phyloP scores from a whole-genome alignment of 75 land plant genomes.

The Pseudotsuga menziesii region DNA sequence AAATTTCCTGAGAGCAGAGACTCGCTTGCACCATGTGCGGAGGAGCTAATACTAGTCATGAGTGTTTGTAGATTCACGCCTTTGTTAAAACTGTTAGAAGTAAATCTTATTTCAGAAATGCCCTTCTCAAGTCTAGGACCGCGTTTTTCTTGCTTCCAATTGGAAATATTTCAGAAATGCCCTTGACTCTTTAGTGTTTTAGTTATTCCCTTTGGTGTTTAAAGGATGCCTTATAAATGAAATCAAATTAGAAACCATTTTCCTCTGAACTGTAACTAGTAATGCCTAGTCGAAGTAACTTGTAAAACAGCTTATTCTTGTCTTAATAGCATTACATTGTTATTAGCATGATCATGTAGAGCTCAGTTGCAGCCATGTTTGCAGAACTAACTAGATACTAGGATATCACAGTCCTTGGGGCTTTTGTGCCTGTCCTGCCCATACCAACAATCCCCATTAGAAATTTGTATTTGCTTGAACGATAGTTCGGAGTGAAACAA shows the following conservation, averaged over 20 bases:
- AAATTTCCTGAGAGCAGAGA: not conserved
- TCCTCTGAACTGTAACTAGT: not conserved
- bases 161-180: not conserved
- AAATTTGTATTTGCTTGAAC: not conserved
- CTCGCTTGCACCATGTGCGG: not conserved
- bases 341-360: not conserved
- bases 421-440: not conserved
- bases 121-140: slow-evolving; percentile 1
- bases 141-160: not conserved
- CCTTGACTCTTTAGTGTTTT: not conserved
- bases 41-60: not conserved
- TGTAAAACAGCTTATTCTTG: slow-evolving; percentile 4
- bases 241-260: not conserved
- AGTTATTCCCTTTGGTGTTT: not conserved
- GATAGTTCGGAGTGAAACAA: not conserved
- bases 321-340: slow-evolving; percentile 2
- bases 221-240: not conserved
- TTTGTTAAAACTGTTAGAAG: not conserved
- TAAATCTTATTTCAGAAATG: not conserved
- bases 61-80: not conserved
- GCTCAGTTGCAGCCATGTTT: not conserved
- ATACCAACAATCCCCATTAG: not conserved
- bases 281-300: not conserved
- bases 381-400: not conserved
- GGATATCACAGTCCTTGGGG: not conserved